A percentile compares a stretch with the other conserved stretches of the same genome.
phyloP scores from a whole-genome alignment of 1,139 yeast genomes.

The Lodderomyces oxycetoniae region DNA sequence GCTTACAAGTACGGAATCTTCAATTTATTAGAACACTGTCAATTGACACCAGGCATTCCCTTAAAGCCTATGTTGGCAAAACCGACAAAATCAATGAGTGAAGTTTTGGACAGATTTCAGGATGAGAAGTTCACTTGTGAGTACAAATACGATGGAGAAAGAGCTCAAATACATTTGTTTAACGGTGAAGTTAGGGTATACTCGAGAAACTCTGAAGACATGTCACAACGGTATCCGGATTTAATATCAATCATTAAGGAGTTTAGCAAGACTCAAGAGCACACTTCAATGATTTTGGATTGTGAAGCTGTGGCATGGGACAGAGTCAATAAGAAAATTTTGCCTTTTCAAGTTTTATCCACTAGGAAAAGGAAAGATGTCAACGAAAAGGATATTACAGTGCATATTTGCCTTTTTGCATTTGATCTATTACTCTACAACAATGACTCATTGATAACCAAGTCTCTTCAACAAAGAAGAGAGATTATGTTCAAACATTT shows the following conservation, averaged over 20 bases:
- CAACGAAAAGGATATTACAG: slow-evolving; percentile 78
- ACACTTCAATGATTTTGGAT: slow-evolving; percentile 68
- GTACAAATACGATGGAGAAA: slow-evolving; percentile 95
- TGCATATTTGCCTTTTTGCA: slow-evolving; percentile 86
- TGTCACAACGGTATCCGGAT: slow-evolving; percentile 96
- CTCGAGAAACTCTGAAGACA: slow-evolving; percentile 93
- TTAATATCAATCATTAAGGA: slow-evolving; percentile 64
- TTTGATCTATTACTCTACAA: slow-evolving; percentile 79
- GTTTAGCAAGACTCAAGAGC: slow-evolving; percentile 39
- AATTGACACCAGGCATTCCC: slow-evolving; percentile 87
- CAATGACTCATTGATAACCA: slow-evolving; percentile 65
- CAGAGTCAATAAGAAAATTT: slow-evolving; percentile 60
- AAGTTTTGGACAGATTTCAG: slow-evolving; percentile 82
- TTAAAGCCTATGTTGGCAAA: slow-evolving; percentile 97
- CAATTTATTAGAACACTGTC: slow-evolving; percentile 62
- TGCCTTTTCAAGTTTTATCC: slow-evolving; percentile 89
- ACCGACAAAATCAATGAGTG: slow-evolving; percentile 90
- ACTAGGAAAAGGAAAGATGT: slow-evolving; percentile 95
- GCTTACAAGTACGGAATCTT: slow-evolving; percentile 66
- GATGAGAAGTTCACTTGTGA: slow-evolving; percentile 89
- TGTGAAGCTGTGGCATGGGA: slow-evolving; percentile 99
- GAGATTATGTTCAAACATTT: slow-evolving; percentile 53
- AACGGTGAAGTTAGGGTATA: slow-evolving; percentile 73
- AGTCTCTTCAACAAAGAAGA: slow-evolving; percentile 68
- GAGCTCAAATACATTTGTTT: slow-evolving; percentile 85